A percentile compares a stretch with the other conserved stretches of the same genome.
Conservation (phyloP, 192 early-diverging fungal genomes). For the Funneliformis mosseae region DNA sequence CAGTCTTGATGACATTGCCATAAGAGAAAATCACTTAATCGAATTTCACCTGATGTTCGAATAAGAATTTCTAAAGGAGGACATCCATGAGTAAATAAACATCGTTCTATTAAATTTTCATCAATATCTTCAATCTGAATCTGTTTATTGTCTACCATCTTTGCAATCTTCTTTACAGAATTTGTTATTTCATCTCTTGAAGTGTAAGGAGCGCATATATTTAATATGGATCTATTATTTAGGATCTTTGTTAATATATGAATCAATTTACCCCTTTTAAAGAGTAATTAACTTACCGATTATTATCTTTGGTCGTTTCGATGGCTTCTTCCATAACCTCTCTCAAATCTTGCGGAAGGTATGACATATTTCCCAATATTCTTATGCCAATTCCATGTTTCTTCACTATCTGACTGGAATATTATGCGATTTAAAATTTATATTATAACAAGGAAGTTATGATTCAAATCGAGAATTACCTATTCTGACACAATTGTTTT, state of each 20-base stretch:
- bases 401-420: conserved; percentile 68
- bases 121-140: conserved; percentile 62
- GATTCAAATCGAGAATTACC: conserved; percentile 46
- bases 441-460: not conserved
- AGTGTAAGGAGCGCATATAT: conserved; percentile 93
- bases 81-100: conserved; percentile 64
- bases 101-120: conserved; percentile 57
- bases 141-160: conserved; percentile 60
- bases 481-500: conserved; percentile 69
- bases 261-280: not conserved
- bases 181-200: conserved; percentile 87
- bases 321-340: conserved; percentile 64
- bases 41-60: conserved; percentile 93
- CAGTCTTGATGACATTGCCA: conserved; percentile 77
- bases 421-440: not conserved
- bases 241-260: not conserved
- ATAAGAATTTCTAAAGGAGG: conserved; percentile 86
- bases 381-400: conserved; percentile 75
- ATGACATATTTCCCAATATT: conserved; percentile 73
- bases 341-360: conserved; percentile 69
- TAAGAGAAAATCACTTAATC: conserved; percentile 93
- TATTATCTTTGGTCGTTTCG: conserved; percentile 67
- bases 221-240: conserved; percentile 68
- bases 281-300: conserved; percentile 38
- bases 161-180: conserved; percentile 59